Evolutionary conservation across 192 early-diverging fungal genomes (phyloP).

Genomic region (Allomyces macrogynus): DNA sequence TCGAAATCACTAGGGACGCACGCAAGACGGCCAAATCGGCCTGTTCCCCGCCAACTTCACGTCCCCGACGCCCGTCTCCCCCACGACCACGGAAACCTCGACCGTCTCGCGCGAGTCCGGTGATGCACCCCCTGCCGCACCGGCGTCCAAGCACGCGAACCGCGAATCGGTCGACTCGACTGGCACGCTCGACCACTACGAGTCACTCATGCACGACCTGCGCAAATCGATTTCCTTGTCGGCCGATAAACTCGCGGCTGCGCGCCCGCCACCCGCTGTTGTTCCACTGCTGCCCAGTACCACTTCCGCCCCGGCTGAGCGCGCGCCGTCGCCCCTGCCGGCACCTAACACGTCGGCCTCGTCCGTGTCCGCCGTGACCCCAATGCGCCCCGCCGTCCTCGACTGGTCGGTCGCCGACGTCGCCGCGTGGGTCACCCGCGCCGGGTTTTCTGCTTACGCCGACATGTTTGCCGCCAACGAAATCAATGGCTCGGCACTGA

Average conservation of each 20-base stretch:
- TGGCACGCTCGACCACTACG: background rate
- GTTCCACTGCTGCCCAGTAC: background rate
- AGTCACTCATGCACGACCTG: background rate
- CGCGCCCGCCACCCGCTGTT: background rate
- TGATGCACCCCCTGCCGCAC: too few species aligned
- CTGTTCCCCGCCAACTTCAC: slow-evolving; percentile 46
- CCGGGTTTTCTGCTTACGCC: slow-evolving; percentile 23
- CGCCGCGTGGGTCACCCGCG: slow-evolving; percentile 27
- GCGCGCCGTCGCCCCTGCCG: background rate
- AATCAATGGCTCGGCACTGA: slow-evolving; percentile 38
- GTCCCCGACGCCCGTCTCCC: too few species aligned
- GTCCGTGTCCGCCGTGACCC: background rate
- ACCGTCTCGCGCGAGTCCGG: background rate
- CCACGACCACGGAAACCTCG: too few species aligned
- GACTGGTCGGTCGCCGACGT: slow-evolving; percentile 36
- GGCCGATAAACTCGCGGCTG: background rate
- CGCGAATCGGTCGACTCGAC: background rate
- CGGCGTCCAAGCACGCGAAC: background rate
- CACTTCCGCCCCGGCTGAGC: too few species aligned
- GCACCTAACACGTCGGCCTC: background rate
- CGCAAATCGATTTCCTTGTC: slow-evolving; percentile 1
- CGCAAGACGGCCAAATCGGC: slow-evolving; percentile 35
- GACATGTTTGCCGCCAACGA: slow-evolving; percentile 34
- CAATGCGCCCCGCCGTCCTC: background rate
- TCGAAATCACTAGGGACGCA: slow-evolving; percentile 27